phyloP scores from a whole-genome alignment of 768 basidiomycete species.

The Phylloporus sp. region DNA sequence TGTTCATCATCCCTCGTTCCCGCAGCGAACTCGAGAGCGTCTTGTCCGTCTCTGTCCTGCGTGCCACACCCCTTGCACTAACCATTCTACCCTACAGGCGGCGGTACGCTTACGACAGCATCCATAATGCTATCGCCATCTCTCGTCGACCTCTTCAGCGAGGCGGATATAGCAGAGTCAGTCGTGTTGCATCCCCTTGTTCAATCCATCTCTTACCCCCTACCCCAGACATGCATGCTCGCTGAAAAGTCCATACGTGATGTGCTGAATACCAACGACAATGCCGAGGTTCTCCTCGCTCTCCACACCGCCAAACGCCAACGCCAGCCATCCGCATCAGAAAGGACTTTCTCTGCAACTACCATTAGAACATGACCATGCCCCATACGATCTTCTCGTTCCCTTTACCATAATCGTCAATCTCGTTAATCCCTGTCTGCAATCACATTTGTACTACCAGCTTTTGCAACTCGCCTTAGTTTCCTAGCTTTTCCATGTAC shows the following conservation, averaged over 20 bases:
- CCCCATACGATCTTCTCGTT: neutral
- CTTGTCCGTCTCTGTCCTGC: conserved; percentile 43
- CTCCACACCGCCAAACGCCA: conserved; percentile 43
- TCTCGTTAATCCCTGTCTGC: conserved; percentile 1
- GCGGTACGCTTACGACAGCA: conserved; percentile 72
- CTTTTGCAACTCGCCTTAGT: conserved; percentile 11
- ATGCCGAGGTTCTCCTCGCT: conserved; percentile 57
- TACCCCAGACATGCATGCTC: conserved; percentile 56
- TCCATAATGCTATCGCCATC: conserved; percentile 74
- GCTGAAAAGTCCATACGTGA: conserved; percentile 66
- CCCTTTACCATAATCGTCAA: conserved; percentile 4
- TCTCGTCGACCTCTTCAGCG: conserved; percentile 59
- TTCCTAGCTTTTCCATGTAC: conserved; percentile 13
- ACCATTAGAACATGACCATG: conserved; percentile 24
- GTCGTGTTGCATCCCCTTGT: conserved; percentile 13
- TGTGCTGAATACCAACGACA: conserved; percentile 67
- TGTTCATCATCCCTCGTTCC: conserved; percentile 65
- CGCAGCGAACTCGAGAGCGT: conserved; percentile 65
- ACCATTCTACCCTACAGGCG: conserved; percentile 39
- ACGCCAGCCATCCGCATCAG: conserved; percentile 12
- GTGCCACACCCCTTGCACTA: neutral
- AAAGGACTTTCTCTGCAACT: conserved; percentile 12
- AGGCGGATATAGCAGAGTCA: conserved; percentile 49
- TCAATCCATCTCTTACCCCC: neutral
- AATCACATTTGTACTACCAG: conserved; percentile 26